phyloP scores from a whole-genome alignment of 78 protist genomes.

The Polysphondylium violaceum region DNA sequence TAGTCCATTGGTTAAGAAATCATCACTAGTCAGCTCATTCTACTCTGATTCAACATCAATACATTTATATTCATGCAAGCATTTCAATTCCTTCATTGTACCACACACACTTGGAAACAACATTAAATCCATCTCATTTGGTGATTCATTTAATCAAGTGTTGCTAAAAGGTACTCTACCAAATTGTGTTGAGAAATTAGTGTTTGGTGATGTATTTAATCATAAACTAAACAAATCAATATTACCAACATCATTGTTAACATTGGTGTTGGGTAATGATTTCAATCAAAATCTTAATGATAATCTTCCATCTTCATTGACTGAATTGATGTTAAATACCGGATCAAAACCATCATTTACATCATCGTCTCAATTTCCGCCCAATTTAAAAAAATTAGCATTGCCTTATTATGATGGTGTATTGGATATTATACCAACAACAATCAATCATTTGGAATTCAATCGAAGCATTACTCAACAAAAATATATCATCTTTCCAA shows the following conservation, averaged over 20 bases:
- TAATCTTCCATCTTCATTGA: no score
- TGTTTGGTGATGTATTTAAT: neutral
- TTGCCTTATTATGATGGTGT: no score
- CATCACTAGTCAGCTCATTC: neutral
- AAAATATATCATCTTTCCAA: no score
- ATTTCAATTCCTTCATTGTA: neutral
- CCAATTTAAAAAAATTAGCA: no score
- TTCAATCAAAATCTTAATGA: neutral
- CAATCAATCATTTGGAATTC: no score
- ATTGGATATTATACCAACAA: no score
- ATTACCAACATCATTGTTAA: neutral
- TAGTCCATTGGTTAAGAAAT: neutral
- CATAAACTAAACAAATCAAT: neutral
- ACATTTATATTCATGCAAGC: no score
- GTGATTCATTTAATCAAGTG: neutral
- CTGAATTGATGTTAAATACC: no score
- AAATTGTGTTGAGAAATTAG: neutral
- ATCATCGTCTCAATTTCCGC: no score
- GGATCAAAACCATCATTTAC: no score
- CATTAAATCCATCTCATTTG: neutral
- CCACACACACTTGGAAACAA: neutral
- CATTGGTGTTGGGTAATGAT: neutral
- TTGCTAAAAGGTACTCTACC: neutral
- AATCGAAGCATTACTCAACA: no score
- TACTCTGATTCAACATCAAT: neutral